Evolutionary conservation across 768 basidiomycete genomes (phyloP), one percentile per base, ranked within the genome.

Genomic region (Amylocystis lapponica): DNA sequence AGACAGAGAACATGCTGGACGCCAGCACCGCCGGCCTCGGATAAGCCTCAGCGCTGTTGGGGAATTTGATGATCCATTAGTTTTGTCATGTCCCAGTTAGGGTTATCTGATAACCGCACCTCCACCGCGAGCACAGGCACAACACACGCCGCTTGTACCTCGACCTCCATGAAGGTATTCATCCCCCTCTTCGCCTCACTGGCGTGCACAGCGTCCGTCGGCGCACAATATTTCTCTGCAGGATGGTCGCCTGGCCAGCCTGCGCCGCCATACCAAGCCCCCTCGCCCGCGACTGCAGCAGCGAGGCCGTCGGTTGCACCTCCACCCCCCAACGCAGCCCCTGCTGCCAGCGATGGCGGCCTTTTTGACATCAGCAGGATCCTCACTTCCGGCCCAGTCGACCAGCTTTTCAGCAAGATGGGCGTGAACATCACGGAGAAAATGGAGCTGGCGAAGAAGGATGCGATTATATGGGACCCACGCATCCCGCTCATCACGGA

Each of bases 191-290:
- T 57, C 45, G 46, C 58, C 21, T 47, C 55, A 19, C 53, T 54
- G 54, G 56, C 69, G 47, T 61, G 62, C 39, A 60, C 65, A 40
- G 47, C 52, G 1, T 62, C 68, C 19, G 68, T 62, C 33, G 63
- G 65, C 39, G 86, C 84, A 11, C 80, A 86, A 50, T 89, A 88
- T 62, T 82, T 89, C 63, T 88, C 86, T 3, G 67, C 68, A 25
- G 89, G 88, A n/a, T 91, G 88, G 88, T 56, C 67, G 22, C 88
- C 88, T 3, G 87, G 86, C 22, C 81, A 89, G 56, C 66, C 77
- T n/a, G n/a, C 0, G 68, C 68, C 3, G 17, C 42, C 45, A 16
- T 33, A 40, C 30, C 29, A 38, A 12, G 49, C 44, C 17, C 37
- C 36, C 5, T 45, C 50, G 17, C 37, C 48, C 38, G n/a, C 37